A percentile compares a stretch with the other conserved stretches of the same genome.
Evolutionary conservation across 805 yeast genomes (phyloP).

Genomic region (Brettanomyces sp.): DNA sequence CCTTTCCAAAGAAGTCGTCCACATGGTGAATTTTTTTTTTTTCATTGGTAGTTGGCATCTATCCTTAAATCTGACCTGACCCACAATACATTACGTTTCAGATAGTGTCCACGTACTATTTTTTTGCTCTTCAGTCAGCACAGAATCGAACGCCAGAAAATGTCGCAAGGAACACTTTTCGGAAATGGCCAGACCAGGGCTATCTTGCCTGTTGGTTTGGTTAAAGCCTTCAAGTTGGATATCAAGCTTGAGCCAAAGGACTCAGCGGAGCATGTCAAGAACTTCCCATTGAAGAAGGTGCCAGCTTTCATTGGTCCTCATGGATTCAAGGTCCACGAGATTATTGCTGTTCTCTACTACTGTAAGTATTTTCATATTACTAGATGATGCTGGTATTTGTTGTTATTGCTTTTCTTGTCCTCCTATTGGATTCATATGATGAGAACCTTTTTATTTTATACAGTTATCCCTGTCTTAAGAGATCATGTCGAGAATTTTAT

Average conservation of each 20-base stretch:
- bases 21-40: not conserved
- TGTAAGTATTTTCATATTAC: slow-evolving; percentile 21
- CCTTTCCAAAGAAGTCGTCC: not conserved
- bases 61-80: no score
- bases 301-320: slow-evolving; percentile 67
- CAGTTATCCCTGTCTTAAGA: slow-evolving; percentile 87
- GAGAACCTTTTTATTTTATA: slow-evolving; percentile 42
- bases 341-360: slow-evolving; percentile 54
- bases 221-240: slow-evolving; percentile 53
- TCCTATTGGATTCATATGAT: slow-evolving; percentile 32
- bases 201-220: slow-evolving; percentile 29
- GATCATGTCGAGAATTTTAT: slow-evolving; percentile 56
- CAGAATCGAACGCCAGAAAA: slow-evolving; percentile 8
- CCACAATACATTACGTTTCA: not conserved
- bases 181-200: slow-evolving; percentile 24
- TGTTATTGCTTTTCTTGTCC: no score
- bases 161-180: slow-evolving; percentile 28
- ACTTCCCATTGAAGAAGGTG: slow-evolving; percentile 56
- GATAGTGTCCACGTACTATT: not conserved
- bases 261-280: slow-evolving; percentile 29
- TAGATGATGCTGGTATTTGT: no score
- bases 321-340: slow-evolving; percentile 66
- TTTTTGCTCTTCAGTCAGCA: not conserved
- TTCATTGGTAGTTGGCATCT: not conserved
- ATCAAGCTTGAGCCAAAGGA: slow-evolving; percentile 24